Base-by-base conservation (phyloP, 2,329 filamentous ascomycete species). In the Fusarium sp. region DNA sequence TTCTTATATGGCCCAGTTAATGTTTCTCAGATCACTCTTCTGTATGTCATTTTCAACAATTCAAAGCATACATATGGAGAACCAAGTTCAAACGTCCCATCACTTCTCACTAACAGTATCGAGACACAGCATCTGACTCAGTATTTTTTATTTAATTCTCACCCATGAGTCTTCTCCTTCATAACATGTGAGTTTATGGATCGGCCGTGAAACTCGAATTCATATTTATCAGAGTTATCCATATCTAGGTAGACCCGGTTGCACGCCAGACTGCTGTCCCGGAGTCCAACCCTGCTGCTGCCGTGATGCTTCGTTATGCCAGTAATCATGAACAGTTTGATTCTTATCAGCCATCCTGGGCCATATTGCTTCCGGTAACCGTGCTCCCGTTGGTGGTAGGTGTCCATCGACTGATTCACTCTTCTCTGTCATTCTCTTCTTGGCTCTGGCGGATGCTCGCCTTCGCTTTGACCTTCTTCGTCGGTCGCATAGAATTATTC, bases 271-370 rank as follows among this genome's bases (percentile, higher is more conserved):
- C 20, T 50, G 52, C 35, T 55, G 64, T 20, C 35, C 20, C 43
- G 60, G 65, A 11, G 42, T 23, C 65, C 65, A 57, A 1, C 31
- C 55, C 41, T 68, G 21, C 23, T 61, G 58, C 29, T 61, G 58
- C 17, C 45, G 55, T 23, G 51, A 45, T 17, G 60, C 23, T 18
- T 62, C 60, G 13, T 18, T 57, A 3, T 69, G 66, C 66, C 66
- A 68, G 17, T 68, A 68, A 18, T 68, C 66, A 13, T 69, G 31
- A 42, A 69, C 65, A 23, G 58, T 43, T 35, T 68, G 66, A 5
- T 66, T 62, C 14, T 66, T 68, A 2, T 68, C 60, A 4, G 5
- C 60, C 50, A 68, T 66, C 4, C 60, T 49, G 0, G 66, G 60
- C 66, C 66, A 66, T 61, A 66, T 57, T 17, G 55, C 25, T 15